phyloP scores from a whole-genome alignment of 306 rosid genomes.

The Dalbergia cochinchinensis region DNA sequence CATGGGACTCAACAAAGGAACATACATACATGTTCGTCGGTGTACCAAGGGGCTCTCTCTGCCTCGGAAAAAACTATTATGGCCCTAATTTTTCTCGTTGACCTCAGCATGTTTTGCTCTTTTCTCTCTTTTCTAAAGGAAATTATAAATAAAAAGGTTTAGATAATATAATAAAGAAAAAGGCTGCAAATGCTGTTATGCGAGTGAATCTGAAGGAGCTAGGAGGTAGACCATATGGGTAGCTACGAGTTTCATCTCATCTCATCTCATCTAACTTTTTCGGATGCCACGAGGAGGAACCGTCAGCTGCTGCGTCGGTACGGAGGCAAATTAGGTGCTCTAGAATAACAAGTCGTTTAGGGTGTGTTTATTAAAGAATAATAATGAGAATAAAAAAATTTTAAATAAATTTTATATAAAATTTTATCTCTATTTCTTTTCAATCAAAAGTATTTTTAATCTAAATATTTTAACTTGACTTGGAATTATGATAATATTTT shows the following conservation, averaged over 20 bases:
- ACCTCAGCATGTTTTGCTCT: neutral
- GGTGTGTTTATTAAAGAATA: no score
- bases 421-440: no score
- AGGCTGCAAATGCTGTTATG: conserved; percentile 35
- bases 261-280: conserved; percentile 31
- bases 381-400: no score
- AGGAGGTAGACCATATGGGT: no score
- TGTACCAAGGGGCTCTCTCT: no score
- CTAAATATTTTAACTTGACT: no score
- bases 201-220: neutral
- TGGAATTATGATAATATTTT: no score
- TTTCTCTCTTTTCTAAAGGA: no score
- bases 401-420: no score
- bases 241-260: neutral
- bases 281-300: conserved; percentile 24
- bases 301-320: conserved; percentile 16
- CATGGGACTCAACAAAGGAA: neutral
- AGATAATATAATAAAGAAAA: conserved; percentile 21
- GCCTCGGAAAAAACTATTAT: no score
- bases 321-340: neutral
- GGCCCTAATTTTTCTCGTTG: neutral
- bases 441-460: no score
- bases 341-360: neutral
- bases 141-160: neutral
- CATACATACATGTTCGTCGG: no score